These are phyloP conservation scores for Rhodomyrtus psidioides DNA, from an alignment of 441 rosid species.

Conservation along the genomic window DNA sequence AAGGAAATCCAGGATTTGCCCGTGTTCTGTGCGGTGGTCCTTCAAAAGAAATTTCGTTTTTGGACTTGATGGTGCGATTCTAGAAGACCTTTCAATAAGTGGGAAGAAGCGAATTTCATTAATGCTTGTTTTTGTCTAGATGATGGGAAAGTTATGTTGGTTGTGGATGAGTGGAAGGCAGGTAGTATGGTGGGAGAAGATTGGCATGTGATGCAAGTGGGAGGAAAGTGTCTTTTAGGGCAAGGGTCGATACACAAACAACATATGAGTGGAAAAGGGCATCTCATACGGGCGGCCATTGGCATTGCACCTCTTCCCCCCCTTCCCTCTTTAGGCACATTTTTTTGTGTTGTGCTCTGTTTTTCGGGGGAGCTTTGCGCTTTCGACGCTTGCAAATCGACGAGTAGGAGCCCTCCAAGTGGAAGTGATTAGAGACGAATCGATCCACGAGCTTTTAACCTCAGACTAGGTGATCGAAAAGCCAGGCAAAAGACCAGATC, in stretches of 20 bases:
- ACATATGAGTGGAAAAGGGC: neutral
- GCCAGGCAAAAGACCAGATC: neutral
- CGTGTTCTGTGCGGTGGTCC: neutral
- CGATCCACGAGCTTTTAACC: neutral
- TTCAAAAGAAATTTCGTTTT: neutral
- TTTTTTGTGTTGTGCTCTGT: neutral
- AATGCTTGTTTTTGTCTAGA: neutral
- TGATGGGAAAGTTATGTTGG: neutral
- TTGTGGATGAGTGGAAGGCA: neutral
- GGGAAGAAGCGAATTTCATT: neutral
- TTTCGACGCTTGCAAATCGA: neutral
- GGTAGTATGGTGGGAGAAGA: neutral
- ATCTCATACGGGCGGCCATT: neutral
- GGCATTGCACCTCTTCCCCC: neutral
- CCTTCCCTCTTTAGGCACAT: neutral
- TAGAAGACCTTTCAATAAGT: neutral
- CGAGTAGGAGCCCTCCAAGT: neutral
- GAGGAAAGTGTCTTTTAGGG: neutral
- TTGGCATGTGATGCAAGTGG: neutral
- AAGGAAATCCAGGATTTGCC: neutral
- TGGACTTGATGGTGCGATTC: neutral
- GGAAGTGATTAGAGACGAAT: neutral
- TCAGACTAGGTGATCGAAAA: neutral
- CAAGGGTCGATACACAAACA: neutral
- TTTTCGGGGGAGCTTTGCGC: neutral